Evolutionary conservation across 371 early-diverging fungal genomes (phyloP).

Genomic region (Batrachochytrium dendrobatidis): DNA sequence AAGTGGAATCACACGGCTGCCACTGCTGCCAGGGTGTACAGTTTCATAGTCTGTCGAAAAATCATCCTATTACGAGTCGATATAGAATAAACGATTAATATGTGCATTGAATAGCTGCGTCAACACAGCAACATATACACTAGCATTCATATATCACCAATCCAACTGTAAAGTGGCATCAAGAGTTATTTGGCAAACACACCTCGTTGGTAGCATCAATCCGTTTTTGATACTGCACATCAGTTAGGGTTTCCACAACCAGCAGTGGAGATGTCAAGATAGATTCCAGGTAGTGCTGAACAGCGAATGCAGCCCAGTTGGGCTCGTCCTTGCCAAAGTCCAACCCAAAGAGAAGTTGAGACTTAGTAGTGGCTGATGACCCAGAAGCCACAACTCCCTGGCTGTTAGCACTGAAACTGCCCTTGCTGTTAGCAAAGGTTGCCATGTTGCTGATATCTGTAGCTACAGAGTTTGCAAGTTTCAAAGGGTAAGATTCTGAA

Average conservation of each 20-base stretch:
- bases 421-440: background rate
- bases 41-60: background rate
- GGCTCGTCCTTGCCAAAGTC: constrained; percentile 10
- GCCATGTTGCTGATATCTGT: background rate
- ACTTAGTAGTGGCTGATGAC: background rate
- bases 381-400: background rate
- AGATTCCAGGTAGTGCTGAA: constrained; percentile 25
- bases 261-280: constrained; percentile 30
- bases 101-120: background rate
- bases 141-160: background rate
- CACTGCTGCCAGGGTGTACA: background rate
- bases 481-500: background rate
- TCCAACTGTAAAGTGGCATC: background rate
- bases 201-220: constrained; percentile 14
- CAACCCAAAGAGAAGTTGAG: background rate
- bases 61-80: no score
- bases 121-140: background rate
- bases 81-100: background rate
- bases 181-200: background rate
- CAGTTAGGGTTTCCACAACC: constrained; percentile 33
- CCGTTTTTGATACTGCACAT: constrained; percentile 28
- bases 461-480: background rate
- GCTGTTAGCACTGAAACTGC: background rate
- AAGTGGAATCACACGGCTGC: background rate
- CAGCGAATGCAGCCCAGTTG: constrained; percentile 20